These are phyloP conservation scores for Periconia sp. DNA, from an alignment of 2,329 filamentous ascomycete species.

Conservation along the genomic window DNA sequence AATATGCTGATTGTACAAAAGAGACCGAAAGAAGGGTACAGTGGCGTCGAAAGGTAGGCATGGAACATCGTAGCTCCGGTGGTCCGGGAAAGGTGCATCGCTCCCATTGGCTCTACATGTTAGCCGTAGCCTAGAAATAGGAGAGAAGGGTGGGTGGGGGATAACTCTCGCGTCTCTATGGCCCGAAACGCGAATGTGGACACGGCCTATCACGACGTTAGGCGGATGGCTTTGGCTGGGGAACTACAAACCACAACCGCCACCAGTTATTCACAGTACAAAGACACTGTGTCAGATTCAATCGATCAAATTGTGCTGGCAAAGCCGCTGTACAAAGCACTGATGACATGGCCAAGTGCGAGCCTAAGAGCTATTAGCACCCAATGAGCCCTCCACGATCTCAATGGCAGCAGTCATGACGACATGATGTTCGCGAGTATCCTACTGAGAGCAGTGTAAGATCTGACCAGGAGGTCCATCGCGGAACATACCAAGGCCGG, in stretches of 20 bases:
- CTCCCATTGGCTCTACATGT: too few species aligned
- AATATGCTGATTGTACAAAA: too few species aligned
- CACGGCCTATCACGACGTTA: constrained; percentile 9
- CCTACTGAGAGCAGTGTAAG: constrained; percentile 22
- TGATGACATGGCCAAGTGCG: too few species aligned
- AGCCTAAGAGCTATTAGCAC: constrained; percentile 17
- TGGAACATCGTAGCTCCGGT: too few species aligned
- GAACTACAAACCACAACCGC: constrained; percentile 10
- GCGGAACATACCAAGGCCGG: constrained; percentile 22
- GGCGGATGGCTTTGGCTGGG: constrained; percentile 1
- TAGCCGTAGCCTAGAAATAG: too few species aligned
- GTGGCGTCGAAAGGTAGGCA: too few species aligned
- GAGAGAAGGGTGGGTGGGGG: too few species aligned
- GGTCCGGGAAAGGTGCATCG: too few species aligned
- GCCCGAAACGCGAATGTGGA: too few species aligned
- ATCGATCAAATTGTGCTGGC: constrained; percentile 13
- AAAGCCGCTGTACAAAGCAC: constrained; percentile 3
- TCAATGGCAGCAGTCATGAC: neutral
- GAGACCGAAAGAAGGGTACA: too few species aligned
- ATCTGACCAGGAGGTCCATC: constrained; percentile 21
- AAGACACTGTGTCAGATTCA: constrained; percentile 5
- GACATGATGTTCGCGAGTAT: constrained; percentile 4
- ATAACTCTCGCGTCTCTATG: too few species aligned
- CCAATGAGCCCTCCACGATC: constrained; percentile 6
- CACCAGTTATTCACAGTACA: constrained; percentile 11